These are phyloP conservation scores for Eucalyptus albens DNA, from an alignment of 345 rosid species.

Conservation along the genomic window DNA sequence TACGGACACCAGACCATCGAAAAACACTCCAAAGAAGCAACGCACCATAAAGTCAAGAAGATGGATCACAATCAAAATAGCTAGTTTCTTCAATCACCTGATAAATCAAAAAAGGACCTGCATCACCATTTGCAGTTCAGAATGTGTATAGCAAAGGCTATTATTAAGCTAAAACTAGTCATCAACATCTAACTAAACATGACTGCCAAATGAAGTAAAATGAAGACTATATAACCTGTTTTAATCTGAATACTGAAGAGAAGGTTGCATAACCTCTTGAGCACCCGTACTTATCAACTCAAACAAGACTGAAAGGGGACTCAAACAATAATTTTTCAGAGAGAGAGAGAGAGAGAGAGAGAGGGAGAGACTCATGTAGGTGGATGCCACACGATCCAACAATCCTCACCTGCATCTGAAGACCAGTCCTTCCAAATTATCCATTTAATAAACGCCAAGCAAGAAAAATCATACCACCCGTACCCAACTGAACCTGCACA, in stretches of 20 bases:
- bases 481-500: conserved; percentile 34
- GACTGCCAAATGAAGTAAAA: neutral
- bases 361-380: neutral
- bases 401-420: too few species aligned
- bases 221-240: neutral
- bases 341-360: neutral
- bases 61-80: conserved; percentile 11
- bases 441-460: too few species aligned
- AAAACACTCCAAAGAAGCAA: conserved; percentile 6
- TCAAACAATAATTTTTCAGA: neutral
- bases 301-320: neutral
- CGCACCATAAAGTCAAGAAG: conserved; percentile 10
- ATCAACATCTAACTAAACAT: neutral
- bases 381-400: too few species aligned
- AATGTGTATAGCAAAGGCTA: conserved; percentile 6
- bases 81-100: conserved; percentile 16
- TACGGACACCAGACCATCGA: neutral
- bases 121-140: conserved; percentile 31
- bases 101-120: conserved; percentile 24
- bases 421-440: too few species aligned
- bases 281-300: neutral
- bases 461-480: too few species aligned
- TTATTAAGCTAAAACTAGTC: neutral
- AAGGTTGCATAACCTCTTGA: neutral
- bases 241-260: neutral